Base-by-base conservation (phyloP, 345 rosid genomes). In the Euphorbia lathyris region DNA sequence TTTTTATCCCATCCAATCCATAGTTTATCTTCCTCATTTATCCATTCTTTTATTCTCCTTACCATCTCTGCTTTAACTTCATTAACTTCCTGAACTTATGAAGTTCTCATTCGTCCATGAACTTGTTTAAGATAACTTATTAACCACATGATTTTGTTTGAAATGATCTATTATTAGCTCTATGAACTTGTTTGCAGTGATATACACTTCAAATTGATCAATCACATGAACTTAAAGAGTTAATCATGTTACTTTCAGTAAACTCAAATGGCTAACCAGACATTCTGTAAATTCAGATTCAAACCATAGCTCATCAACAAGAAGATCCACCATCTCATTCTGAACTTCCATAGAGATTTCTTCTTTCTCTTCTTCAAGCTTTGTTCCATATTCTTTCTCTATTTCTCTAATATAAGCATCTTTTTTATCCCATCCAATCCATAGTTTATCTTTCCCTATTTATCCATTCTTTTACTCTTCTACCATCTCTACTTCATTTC, bases 401-500 rank as follows among this genome's bases (percentile, higher is more conserved):
- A 84, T 83, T 9, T 79, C 82, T 78, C 67, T 65, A 17, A 73
- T 69, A 67, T 67, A 82, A 11, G 58, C 84, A n/a, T 75, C 77
- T 62, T 72, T 81, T 36, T 66, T 81, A 29, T 69, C 82, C 50
- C 64, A 27, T 51, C 74, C 82, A 72, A 55, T 57, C 30, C 73
- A 65, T 0, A 12, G 4, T 5, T 26, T 63, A 8, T 72, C 67
- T 40, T 83, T 40, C 76, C 22, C 83, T 86, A 56, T 73, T n/a
- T 17, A 86, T 62, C 92, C 96, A 86, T 5, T 72, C 63, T 66
- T 79, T 72, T 66, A 85, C 87, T 70, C 48, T 58, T 3, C 52
- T n/a, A 86, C 45, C 69, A 83, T 27, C 45, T 74, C 76, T 38
- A 72, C 76, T 10, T 40, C 1, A 7, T 73, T 78, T n/a, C 61